Evolutionary conservation across 1,139 yeast species (phyloP).

Genomic region (Meyerozyma carpophila): DNA sequence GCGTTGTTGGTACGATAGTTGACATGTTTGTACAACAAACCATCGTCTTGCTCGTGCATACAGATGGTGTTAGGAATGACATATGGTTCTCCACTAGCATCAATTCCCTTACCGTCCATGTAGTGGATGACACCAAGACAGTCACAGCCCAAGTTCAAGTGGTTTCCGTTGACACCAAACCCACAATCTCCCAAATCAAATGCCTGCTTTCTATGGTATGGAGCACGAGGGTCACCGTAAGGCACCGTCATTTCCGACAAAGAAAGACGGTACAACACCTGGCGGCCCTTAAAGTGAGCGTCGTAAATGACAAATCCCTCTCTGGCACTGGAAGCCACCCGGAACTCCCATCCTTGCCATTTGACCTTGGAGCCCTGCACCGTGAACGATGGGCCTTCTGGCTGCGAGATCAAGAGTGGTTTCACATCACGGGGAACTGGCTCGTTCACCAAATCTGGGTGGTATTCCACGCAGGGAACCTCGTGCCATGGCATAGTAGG

Average conservation of each 20-base stretch:
- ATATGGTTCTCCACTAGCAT: conserved; percentile 60
- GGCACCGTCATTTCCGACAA: conserved; percentile 91
- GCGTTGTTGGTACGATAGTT: conserved; percentile 74
- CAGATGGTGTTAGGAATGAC: conserved; percentile 72
- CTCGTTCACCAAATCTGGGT: conserved; percentile 68
- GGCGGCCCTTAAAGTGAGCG: conserved; percentile 76
- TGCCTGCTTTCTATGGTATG: conserved; percentile 88
- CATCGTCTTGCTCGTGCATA: conserved; percentile 86
- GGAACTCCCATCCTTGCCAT: conserved; percentile 92
- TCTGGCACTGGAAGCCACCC: conserved; percentile 69
- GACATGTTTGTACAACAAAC: conserved; percentile 77
- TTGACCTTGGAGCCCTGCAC: conserved; percentile 57
- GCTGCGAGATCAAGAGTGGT: conserved; percentile 73
- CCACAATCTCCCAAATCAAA: conserved; percentile 92
- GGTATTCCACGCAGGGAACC: conserved; percentile 63
- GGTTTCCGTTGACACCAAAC: conserved; percentile 76
- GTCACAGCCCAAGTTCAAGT: conserved; percentile 76
- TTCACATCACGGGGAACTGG: conserved; percentile 52
- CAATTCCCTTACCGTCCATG: conserved; percentile 60
- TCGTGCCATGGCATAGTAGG: conserved; percentile 59
- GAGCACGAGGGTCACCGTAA: conserved; percentile 86
- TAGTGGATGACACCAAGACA: conserved; percentile 85
- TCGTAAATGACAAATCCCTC: conserved; percentile 83
- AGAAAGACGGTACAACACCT: conserved; percentile 70
- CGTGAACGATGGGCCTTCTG: conserved; percentile 82